phyloP scores from a whole-genome alignment of 805 yeast species.

The Saccharomyces jurei region DNA sequence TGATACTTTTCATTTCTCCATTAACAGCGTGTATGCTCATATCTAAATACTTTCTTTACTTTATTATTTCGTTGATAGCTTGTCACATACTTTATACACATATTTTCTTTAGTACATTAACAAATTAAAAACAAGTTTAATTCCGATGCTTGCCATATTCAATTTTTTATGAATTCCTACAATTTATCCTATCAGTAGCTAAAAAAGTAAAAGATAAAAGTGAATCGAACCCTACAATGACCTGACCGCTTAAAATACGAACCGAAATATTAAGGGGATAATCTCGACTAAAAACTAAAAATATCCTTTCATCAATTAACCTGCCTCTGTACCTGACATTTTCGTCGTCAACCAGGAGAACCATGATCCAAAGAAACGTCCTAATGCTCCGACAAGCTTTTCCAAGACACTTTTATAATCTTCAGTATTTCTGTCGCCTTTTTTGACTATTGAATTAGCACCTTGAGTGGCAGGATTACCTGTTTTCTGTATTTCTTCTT shows the following conservation, averaged over 20 bases:
- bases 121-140: not conserved
- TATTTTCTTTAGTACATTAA: not conserved
- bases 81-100: not conserved
- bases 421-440: not conserved
- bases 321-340: not conserved
- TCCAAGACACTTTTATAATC: constrained; percentile 5
- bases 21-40: not conserved
- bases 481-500: not conserved
- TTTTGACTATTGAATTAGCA: not conserved
- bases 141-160: not conserved
- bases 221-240: not conserved
- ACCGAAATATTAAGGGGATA: not conserved
- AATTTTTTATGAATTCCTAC: not conserved
- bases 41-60: not conserved
- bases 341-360: not conserved
- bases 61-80: not conserved
- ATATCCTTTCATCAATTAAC: not conserved
- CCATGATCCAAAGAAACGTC: constrained; percentile 7
- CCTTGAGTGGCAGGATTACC: not conserved
- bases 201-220: not conserved
- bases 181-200: not conserved
- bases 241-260: not conserved
- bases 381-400: constrained; percentile 4
- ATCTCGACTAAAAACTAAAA: not conserved
- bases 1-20: not conserved